A percentile compares a stretch with the other conserved stretches of the same genome.
These are phyloP conservation scores for Taphrina betulina DNA, from an alignment of 1,139 yeast species.

Conservation along the genomic window DNA sequence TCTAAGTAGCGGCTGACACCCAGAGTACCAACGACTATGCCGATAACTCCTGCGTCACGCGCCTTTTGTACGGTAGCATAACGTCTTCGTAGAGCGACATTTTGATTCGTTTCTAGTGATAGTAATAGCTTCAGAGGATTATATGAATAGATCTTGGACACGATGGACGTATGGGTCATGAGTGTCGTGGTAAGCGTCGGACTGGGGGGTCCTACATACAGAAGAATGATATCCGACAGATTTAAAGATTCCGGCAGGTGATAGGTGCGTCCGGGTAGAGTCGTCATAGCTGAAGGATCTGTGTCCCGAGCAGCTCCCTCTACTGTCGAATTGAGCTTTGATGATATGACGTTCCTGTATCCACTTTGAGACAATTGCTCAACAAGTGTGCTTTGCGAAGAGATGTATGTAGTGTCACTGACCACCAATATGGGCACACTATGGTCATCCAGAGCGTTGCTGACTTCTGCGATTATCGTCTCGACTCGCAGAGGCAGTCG, in stretches of 20 bases:
- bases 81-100: conserved; percentile 60
- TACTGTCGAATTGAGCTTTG: conserved; percentile 33
- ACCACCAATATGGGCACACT: conserved; percentile 1
- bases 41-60: conserved; percentile 86
- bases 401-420: conserved; percentile 19
- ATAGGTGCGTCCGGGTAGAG: conserved; percentile 41
- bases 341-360: conserved; percentile 39
- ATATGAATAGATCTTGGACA: conserved; percentile 25
- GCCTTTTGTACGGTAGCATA: conserved; percentile 86
- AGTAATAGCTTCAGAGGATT: conserved; percentile 25
- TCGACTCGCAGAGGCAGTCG: conserved; percentile 35
- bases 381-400: conserved; percentile 26
- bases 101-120: conserved; percentile 21
- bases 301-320: neutral
- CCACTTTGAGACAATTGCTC: conserved; percentile 18
- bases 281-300: conserved; percentile 30
- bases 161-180: conserved; percentile 34
- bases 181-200: conserved; percentile 56
- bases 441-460: neutral
- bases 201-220: conserved; percentile 72
- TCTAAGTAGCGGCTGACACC: conserved; percentile 47
- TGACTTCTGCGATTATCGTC: conserved; percentile 14
- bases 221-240: conserved; percentile 51
- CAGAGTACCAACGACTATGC: conserved; percentile 83
- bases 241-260: conserved; percentile 29